phyloP scores from a whole-genome alignment of 1,139 yeast genomes.

The Diutina rugosa region DNA sequence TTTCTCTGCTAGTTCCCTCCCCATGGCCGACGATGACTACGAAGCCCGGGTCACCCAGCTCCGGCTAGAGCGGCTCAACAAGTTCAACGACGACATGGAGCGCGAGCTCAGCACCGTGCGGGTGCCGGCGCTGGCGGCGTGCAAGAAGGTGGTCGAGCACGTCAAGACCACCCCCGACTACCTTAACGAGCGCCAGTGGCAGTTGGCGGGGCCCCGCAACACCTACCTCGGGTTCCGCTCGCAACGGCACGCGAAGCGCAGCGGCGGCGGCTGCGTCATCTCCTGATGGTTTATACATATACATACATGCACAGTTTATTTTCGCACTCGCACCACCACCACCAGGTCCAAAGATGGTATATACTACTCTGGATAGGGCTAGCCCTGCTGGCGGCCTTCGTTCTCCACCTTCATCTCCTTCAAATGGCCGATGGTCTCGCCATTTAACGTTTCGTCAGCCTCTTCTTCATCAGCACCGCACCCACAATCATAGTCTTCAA shows the following conservation, averaged over 20 bases:
- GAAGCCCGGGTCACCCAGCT: not conserved
- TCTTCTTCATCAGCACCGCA: conserved; percentile 66
- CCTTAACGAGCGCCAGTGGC: not conserved
- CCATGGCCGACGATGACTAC: not conserved
- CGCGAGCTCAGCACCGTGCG: not conserved
- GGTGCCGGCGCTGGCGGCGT: not conserved
- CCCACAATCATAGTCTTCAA: conserved; percentile 93
- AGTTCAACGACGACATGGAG: not conserved
- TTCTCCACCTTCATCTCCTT: conserved; percentile 28
- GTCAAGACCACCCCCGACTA: not conserved
- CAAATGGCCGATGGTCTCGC: conserved; percentile 26
- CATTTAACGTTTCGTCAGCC: conserved; percentile 22
- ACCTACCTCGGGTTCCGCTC: not conserved
- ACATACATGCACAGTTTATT: not conserved
- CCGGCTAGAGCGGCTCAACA: not conserved
- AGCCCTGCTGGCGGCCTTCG: conserved; percentile 11
- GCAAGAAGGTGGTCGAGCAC: not conserved
- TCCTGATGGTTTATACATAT: not conserved
- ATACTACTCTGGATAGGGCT: too few species aligned
- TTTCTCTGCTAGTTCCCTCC: not conserved
- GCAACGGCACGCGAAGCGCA: not conserved
- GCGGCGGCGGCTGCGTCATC: not conserved
- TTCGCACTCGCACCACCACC: too few species aligned
- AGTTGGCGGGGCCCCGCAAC: not conserved
- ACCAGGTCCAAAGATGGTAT: too few species aligned